Conservation (phyloP, 768 basidiomycete genomes). For the Mrakia gelida region DNA sequence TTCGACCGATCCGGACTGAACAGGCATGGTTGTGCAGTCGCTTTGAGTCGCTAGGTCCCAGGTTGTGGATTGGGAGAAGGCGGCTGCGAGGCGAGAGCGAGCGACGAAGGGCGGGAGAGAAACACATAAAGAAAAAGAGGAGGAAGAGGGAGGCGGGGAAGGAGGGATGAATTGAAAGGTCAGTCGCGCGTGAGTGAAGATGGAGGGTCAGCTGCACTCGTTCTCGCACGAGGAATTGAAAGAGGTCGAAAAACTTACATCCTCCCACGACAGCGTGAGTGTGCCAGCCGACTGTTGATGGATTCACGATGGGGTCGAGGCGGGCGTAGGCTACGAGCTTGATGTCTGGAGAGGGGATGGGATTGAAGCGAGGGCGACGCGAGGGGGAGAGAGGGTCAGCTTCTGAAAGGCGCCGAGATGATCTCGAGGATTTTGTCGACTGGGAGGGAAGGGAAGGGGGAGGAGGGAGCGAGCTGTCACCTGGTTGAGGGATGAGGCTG, state of each 20-base stretch:
- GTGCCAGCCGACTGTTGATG: background rate
- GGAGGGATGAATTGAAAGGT: background rate
- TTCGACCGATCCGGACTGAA: background rate
- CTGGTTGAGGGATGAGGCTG: no score
- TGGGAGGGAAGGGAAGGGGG: no score
- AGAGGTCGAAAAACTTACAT: background rate
- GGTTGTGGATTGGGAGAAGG: background rate
- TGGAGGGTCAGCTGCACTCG: no score
- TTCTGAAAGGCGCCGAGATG: no score
- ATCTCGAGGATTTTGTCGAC: no score
- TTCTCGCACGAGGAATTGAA: background rate
- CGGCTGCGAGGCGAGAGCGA: no score
- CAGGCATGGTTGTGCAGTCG: background rate
- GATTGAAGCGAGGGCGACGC: no score
- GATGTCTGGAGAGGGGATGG: background rate
- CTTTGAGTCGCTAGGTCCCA: background rate
- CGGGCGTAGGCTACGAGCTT: background rate
- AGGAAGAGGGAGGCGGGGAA: background rate
- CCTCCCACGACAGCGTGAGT: background rate
- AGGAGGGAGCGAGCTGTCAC: no score
- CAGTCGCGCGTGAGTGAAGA: background rate
- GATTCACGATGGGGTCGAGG: background rate
- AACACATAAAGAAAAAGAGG: background rate
- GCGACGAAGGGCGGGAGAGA: no score
- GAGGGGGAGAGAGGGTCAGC: no score